Conservation (phyloP, 345 rosid species). For the Cardamine resedifolia region DNA sequence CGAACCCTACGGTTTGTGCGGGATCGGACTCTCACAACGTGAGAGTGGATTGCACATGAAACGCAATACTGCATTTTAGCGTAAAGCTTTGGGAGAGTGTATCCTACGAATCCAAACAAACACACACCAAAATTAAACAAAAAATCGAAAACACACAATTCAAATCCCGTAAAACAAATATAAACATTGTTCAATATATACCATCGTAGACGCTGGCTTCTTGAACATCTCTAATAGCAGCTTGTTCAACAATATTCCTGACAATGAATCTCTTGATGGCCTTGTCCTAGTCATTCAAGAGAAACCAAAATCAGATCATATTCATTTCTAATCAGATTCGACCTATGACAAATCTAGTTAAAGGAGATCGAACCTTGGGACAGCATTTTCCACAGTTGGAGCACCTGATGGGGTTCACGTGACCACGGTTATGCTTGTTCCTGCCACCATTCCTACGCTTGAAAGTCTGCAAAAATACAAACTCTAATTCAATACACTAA, state of each 20-base stretch:
- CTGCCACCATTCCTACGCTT: slow-evolving; percentile 95
- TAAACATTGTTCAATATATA: slow-evolving; percentile 12
- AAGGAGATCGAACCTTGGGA: slow-evolving; percentile 55
- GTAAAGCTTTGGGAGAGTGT: slow-evolving; percentile 74
- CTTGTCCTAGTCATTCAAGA: slow-evolving; percentile 51
- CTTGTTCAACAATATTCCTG: slow-evolving; percentile 91
- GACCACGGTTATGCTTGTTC: slow-evolving; percentile 96
- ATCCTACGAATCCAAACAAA: slow-evolving; percentile 38
- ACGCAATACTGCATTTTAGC: slow-evolving; percentile 86
- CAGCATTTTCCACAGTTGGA: slow-evolving; percentile 97
- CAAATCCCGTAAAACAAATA: background rate
- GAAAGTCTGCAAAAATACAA: slow-evolving; percentile 57
- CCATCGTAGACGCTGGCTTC: slow-evolving; percentile 83
- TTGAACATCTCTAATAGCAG: slow-evolving; percentile 89
- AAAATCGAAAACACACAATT: background rate
- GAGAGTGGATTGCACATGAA: slow-evolving; percentile 95
- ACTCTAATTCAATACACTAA: background rate
- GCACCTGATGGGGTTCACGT: slow-evolving; percentile 84
- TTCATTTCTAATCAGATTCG: background rate
- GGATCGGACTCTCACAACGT: slow-evolving; percentile 91
- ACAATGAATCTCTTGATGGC: slow-evolving; percentile 84
- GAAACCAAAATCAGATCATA: background rate
- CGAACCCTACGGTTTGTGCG: slow-evolving; percentile 70
- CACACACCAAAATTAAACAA: no score
- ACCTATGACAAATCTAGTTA: background rate